phyloP scores from a whole-genome alignment of 1,284 basidiomycete genomes.

The Agroathelia rolfsii region DNA sequence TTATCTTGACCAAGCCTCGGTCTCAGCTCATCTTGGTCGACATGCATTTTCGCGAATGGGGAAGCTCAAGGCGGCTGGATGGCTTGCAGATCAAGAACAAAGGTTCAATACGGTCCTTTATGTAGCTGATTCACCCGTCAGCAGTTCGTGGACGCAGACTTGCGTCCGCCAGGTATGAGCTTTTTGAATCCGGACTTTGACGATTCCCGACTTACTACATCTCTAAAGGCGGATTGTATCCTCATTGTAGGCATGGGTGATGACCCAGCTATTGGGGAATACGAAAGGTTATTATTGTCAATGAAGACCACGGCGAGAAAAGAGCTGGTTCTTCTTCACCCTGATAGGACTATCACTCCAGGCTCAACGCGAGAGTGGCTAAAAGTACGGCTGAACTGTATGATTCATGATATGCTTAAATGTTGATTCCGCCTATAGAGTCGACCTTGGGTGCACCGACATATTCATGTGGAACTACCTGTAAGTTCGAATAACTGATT shows the following conservation, averaged over 20 bases:
- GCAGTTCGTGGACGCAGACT: constrained; percentile 93
- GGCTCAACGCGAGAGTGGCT: constrained; percentile 96
- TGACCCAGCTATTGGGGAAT: constrained; percentile 84
- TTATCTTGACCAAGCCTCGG: constrained; percentile 85
- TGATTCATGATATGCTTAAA: constrained; percentile 7
- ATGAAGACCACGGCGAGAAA: constrained; percentile 98
- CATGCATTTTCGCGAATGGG: constrained; percentile 93
- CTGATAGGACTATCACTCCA: constrained; percentile 81
- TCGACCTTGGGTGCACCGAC: constrained; percentile 91
- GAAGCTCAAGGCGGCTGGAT: constrained; percentile 86
- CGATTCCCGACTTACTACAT: constrained; percentile 2
- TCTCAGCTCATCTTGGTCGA: constrained; percentile 81
- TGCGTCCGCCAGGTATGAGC: constrained; percentile 83
- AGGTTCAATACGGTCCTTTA: constrained; percentile 86
- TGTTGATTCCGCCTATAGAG: constrained; percentile 35
- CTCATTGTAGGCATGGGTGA: constrained; percentile 94
- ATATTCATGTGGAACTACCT: constrained; percentile 83
- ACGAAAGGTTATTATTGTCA: constrained; percentile 84
- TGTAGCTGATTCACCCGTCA: constrained; percentile 87
- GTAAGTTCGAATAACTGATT: constrained; percentile 31
- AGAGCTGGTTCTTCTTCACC: constrained; percentile 90
- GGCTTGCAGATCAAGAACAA: constrained; percentile 93
- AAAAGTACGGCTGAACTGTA: constrained; percentile 46
- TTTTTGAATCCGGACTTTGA: too few relatives aligned
- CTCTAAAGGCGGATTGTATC: constrained; percentile 79